Conservation (phyloP, 140 eudicot genomes). For the Flaveria floridana region DNA sequence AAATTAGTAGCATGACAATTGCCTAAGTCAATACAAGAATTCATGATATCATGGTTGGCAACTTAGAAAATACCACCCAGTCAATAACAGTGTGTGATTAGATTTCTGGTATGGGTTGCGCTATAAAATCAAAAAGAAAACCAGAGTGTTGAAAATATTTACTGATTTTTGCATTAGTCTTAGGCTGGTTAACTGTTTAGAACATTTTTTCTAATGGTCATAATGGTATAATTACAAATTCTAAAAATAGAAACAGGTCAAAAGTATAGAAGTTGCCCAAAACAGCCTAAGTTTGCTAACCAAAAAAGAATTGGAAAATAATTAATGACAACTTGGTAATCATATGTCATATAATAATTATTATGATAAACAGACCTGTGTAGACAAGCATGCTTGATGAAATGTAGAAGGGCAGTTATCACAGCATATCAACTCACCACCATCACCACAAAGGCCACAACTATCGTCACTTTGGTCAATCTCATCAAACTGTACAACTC, state of each 20-base stretch:
- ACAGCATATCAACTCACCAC: conserved; percentile 89
- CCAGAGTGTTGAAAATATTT: background rate
- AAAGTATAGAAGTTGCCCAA: background rate
- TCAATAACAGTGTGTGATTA: background rate
- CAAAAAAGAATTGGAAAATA: background rate
- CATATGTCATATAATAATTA: background rate
- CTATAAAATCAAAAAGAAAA: background rate
- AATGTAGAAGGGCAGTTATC: conserved; percentile 91
- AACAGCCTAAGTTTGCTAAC: background rate
- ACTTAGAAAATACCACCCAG: conserved; percentile 6
- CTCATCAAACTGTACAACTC: conserved; percentile 40
- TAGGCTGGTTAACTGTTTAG: background rate
- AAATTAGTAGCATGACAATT: background rate
- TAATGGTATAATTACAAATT: background rate
- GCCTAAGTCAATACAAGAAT: background rate
- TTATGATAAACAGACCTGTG: conserved; percentile 54
- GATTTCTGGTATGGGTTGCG: background rate
- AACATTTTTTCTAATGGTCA: background rate
- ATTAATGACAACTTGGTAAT: background rate
- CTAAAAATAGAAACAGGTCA: background rate
- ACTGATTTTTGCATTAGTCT: background rate
- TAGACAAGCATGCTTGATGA: conserved; percentile 79
- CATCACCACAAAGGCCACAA: conserved; percentile 97
- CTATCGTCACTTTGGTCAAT: conserved; percentile 76
- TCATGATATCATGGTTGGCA: background rate